Percentiles rank a stretch among this genome's conserved stretches.
Conservation (phyloP, 1,284 basidiomycete species). For the Cyathus olla region DNA sequence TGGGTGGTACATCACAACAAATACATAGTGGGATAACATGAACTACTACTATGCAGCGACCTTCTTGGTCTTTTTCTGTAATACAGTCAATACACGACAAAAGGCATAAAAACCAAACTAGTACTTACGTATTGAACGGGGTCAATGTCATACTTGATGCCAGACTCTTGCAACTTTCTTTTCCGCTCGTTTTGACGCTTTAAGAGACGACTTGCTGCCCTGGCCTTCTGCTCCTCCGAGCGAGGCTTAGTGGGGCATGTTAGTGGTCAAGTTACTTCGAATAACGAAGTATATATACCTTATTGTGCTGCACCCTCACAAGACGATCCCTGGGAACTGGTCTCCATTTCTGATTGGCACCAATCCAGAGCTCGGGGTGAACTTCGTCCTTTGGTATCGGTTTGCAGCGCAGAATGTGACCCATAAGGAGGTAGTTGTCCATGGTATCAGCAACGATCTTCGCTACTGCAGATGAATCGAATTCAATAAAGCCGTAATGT, state of each 20-base stretch:
- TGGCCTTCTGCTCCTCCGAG: conserved; percentile 78
- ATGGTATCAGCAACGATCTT: conserved; percentile 98
- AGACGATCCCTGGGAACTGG: conserved; percentile 81
- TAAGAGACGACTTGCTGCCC: conserved; percentile 78
- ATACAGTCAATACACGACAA: not conserved
- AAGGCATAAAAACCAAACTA: conserved; percentile 1
- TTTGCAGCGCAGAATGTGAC: conserved; percentile 92
- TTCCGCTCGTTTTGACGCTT: conserved; percentile 85
- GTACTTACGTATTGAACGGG: conserved; percentile 73
- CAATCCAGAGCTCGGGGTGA: conserved; percentile 95
- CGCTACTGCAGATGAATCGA: conserved; percentile 90
- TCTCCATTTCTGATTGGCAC: conserved; percentile 95
- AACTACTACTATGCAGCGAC: not conserved
- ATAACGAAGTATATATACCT: conserved; percentile 57
- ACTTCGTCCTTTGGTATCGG: conserved; percentile 89
- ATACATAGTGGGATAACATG: not conserved
- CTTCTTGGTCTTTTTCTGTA: conserved; percentile 18
- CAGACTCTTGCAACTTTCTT: conserved; percentile 82
- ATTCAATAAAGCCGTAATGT: conserved; percentile 98
- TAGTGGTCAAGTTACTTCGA: too few species aligned
- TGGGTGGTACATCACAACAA: not conserved
- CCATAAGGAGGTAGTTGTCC: conserved; percentile 98
- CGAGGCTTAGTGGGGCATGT: conserved; percentile 64
- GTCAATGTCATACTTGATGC: conserved; percentile 92
- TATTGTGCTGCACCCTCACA: conserved; percentile 83